Conservation (phyloP, 1,284 basidiomycete species). For the Austroboletus niveus region DNA sequence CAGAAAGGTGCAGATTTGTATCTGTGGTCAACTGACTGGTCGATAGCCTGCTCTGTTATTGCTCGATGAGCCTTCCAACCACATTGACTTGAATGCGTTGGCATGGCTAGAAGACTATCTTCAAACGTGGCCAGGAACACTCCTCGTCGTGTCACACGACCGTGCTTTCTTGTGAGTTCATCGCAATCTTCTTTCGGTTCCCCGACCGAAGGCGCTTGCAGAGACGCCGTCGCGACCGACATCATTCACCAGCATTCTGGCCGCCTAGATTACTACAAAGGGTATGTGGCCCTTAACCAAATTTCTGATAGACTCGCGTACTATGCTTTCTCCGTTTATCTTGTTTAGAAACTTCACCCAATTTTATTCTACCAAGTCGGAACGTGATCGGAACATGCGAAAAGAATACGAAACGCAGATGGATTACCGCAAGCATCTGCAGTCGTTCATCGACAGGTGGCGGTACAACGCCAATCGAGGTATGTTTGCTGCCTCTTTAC, state of each 20-base stretch:
- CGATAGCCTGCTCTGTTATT: slow-evolving; percentile 72
- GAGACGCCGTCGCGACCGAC: slow-evolving; percentile 92
- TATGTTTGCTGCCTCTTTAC: slow-evolving; percentile 19
- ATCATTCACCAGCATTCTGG: slow-evolving; percentile 97
- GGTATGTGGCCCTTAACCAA: slow-evolving; percentile 41
- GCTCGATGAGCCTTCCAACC: slow-evolving; percentile 97
- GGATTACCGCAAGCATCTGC: slow-evolving; percentile 92
- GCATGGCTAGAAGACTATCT: slow-evolving; percentile 95
- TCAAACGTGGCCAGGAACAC: slow-evolving; percentile 92
- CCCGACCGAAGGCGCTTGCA: slow-evolving; percentile 25
- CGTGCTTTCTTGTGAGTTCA: slow-evolving; percentile 84
- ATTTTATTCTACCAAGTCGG: slow-evolving; percentile 98
- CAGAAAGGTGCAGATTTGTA: not conserved
- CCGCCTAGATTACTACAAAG: slow-evolving; percentile 92
- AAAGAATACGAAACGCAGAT: slow-evolving; percentile 97
- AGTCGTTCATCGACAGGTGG: slow-evolving; percentile 98
- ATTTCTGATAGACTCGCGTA: not conserved
- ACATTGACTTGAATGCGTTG: slow-evolving; percentile 84
- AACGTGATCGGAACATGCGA: slow-evolving; percentile 86
- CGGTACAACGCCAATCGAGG: slow-evolving; percentile 91
- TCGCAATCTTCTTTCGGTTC: not conserved
- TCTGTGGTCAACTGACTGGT: slow-evolving; percentile 6
- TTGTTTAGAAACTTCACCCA: slow-evolving; percentile 91
- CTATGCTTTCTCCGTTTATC: not conserved
- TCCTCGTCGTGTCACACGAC: slow-evolving; percentile 98